Evolutionary conservation across 345 rosid species (phyloP), one percentile per base, ranked within the genome.

Genomic region (Salix udensis): DNA sequence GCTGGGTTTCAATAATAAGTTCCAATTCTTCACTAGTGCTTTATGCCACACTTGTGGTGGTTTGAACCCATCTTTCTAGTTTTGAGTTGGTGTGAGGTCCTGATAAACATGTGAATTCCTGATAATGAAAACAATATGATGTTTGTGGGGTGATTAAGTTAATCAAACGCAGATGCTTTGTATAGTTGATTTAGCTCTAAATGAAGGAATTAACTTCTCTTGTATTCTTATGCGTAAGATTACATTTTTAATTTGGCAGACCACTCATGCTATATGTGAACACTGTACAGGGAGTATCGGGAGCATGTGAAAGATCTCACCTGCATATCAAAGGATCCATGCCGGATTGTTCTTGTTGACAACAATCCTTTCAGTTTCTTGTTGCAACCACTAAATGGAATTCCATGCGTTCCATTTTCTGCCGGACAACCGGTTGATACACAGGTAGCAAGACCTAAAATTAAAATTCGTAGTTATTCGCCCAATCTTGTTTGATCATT

Each of bases 301-400:
- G 99, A 96, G 75, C 97, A 94, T 48, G 97, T 96, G 79, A 96
- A 96, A 90, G 99, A 96, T 86, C 91, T 96, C 52, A 84, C 94
- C 28, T 86, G 92, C 87, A 24, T 90, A 67, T 88, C 99, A 6
- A 91, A 87, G 83, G 87, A 96, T 85, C 87, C 92, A 76, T 70
- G 84, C 77, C 90, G 98, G 65, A 90, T 87, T 58, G 99, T 96
- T 70, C 87, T 96, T 12, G 96, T 96, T n/a, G 99, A 96, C 83
- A 96, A 96, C 86, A 96, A 96, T 77, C 99, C 99, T 0, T 96
- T 96, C 89, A 96, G 99, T 85, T 94, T 96, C 86, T 78, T 96
- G 73, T 80, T 96, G 84, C 99, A 96, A 82, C 99, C 99, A 28
- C 64, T 89, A 9, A 96, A 96, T 74, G 99, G 99, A 73, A 96